phyloP scores from a whole-genome alignment of 2,329 filamentous ascomycete genomes.

The Phyllosticta citribraziliensis region DNA sequence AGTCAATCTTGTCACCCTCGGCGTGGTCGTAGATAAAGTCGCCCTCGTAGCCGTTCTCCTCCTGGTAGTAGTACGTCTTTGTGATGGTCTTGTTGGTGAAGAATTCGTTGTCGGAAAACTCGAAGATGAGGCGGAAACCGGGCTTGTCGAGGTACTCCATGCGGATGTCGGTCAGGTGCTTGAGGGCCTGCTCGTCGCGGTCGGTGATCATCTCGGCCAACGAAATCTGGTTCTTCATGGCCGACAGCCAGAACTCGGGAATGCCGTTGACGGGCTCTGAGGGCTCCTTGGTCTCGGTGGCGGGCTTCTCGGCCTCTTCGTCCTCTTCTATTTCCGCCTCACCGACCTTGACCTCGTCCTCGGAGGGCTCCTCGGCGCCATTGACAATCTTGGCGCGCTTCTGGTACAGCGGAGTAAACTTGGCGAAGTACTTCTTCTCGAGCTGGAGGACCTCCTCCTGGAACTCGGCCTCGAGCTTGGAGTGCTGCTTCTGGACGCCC shows the following conservation, averaged over 20 bases:
- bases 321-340: slow-evolving; percentile 67
- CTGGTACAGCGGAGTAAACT: slow-evolving; percentile 95
- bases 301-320: slow-evolving; percentile 43
- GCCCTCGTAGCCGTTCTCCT: slow-evolving; percentile 94
- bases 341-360: slow-evolving; percentile 77
- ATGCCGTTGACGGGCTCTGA: slow-evolving; percentile 61
- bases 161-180: slow-evolving; percentile 81
- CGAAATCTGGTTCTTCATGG: slow-evolving; percentile 99
- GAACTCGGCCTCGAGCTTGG: slow-evolving; percentile 95
- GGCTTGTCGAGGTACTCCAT: slow-evolving; percentile 99
- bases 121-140: slow-evolving; percentile 96
- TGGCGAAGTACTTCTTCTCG: slow-evolving; percentile 99
- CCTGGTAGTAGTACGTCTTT: slow-evolving; percentile 99
- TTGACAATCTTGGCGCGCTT: slow-evolving; percentile 92
- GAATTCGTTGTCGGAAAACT: slow-evolving; percentile 89
- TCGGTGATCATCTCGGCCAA: slow-evolving; percentile 98
- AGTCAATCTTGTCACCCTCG: slow-evolving; percentile 95
- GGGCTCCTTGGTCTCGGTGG: slow-evolving; percentile 46
- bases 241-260: slow-evolving; percentile 97
- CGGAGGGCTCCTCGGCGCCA: slow-evolving; percentile 73
- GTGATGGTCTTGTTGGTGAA: slow-evolving; percentile 96
- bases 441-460: slow-evolving; percentile 96
- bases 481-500: slow-evolving; percentile 97
- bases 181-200: slow-evolving; percentile 87
- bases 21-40: slow-evolving; percentile 99